Base-by-base conservation (phyloP, 495 filamentous ascomycete genomes). In the Xeromyces bisporus region DNA sequence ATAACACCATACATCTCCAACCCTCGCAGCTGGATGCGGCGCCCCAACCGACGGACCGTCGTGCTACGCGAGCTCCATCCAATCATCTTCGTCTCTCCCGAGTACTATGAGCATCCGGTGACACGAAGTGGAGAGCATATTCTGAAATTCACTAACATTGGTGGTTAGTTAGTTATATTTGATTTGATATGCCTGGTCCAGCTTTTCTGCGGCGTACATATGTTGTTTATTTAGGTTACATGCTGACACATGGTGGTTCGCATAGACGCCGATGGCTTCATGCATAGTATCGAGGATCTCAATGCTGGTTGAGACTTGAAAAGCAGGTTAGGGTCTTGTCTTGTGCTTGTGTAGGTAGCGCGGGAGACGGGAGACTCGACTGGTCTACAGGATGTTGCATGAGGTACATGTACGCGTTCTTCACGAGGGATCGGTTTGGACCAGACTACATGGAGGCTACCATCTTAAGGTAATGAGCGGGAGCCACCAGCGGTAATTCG, bases 1-100 rank as follows among this genome's bases (percentile, higher is more conserved):
- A 70, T 82, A 18, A 80, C 76, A 0, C 58, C 69, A 10, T 58
- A 69, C 29, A 61, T 71, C n/a, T n/a, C n/a, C 10, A 55, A 53
- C 14, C 67, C 67, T 2, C 56, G 58, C 1, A 57, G 53, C 2
- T 82, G 76, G 76, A 47, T 80, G 13, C 58, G 55, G 4, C 56
- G 52, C 2, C 47, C 55, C 6, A 63, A 64, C 6, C 41, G 50
- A 8, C 65, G 60, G 20, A 62, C 66, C 6, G 53, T 83, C 18
- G 58, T 73, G 42, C 47, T 85, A 6, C 66, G 67, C 10, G 68
- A 76, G 29, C 47, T 80, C 15, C 62, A 66, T 18, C 66, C 66
- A 0, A 71, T 71, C 28, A 60, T 80, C 2, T 75, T 82, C 41
- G 73, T 64, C 35, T 47, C 49, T 3, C 46, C 66, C 4, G 58